Evolutionary conservation across 2,329 filamentous ascomycete genomes (phyloP), one percentile per base, ranked within the genome.

Genomic region (Pestalotiopsis fici): DNA sequence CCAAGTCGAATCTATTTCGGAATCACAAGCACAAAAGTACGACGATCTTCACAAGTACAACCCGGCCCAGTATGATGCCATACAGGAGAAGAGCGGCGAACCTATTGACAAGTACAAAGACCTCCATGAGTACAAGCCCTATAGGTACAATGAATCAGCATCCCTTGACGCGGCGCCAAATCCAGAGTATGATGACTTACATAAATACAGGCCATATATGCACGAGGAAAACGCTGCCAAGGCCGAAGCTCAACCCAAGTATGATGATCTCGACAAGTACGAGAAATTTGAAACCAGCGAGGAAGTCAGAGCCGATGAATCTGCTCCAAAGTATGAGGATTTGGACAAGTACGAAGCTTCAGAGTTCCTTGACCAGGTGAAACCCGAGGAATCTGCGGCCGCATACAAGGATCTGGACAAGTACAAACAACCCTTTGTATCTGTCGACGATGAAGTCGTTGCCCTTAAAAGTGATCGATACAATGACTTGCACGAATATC

Each of bases 381-480:
- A 72, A 0, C 67, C 67, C 9, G 69, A 78, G 25, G 72, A 79
- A 57, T 65, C 75, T 11, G 66, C 76, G 21, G 70, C 74, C 31
- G 72, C 78, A 64, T 81, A 84, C 66, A 75, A 83, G 2, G 83
- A 86, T 60, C 72, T 86, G 59, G 70, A 78, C 66, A 74, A 79
- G 54, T 84, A 83, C 67, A 75, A 74, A 67, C 69, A 75, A 15
- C 47, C 39, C 25, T 56, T 55, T 25, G 31, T 59, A 13, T 78
- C 83, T 31, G 74, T 81, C 25, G 69, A 70, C 9, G 65, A 66
- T 39, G 69, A 72, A 25, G 69, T 73, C 56, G 69, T 68, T 3
- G 64, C 70, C 13, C 72, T 71, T 57, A 68, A 55, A 55, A 66
- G 13, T 56, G 64, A 43, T 61, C 74, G 73, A 3, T 81, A 83